These are phyloP conservation scores for Aspergillus egyptiacus DNA, from an alignment of 495 filamentous ascomycete genomes.

Conservation along the genomic window DNA sequence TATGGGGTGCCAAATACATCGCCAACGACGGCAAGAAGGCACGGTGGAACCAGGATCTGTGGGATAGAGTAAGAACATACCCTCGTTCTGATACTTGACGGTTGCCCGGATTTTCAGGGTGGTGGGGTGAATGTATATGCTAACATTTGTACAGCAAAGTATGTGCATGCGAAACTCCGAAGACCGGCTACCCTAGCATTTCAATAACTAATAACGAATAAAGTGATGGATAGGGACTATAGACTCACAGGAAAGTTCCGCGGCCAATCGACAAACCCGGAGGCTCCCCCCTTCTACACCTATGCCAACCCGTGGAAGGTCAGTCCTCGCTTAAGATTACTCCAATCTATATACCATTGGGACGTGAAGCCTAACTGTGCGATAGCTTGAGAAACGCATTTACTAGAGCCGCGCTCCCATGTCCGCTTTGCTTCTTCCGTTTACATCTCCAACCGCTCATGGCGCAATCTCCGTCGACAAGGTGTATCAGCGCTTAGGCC, in stretches of 20 bases:
- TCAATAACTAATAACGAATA: slow-evolving; percentile 15
- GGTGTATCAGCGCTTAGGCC: not conserved
- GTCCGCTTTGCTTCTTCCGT: not conserved
- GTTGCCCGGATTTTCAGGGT: slow-evolving; percentile 11
- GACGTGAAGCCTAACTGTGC: slow-evolving; percentile 11
- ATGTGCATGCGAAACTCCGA: slow-evolving; percentile 27
- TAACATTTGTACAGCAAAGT: slow-evolving; percentile 66
- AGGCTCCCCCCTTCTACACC: slow-evolving; percentile 87
- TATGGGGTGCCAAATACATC: slow-evolving; percentile 67
- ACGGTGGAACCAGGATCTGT: slow-evolving; percentile 79
- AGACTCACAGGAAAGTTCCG: slow-evolving; percentile 79
- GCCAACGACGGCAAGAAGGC: slow-evolving; percentile 84
- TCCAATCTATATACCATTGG: not conserved
- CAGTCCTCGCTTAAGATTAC: slow-evolving; percentile 17
- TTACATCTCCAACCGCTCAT: not conserved
- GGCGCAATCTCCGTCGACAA: not conserved
- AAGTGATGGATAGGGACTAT: slow-evolving; percentile 96
- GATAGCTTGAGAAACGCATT: slow-evolving; percentile 39
- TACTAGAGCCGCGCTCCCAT: slow-evolving; percentile 22
- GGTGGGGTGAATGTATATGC: slow-evolving; percentile 26
- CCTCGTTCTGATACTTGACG: not conserved
- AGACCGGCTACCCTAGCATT: not conserved
- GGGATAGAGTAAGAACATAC: slow-evolving; percentile 72
- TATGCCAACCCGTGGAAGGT: slow-evolving; percentile 97
- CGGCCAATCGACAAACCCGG: slow-evolving; percentile 76